Conservation (phyloP, 1,139 yeast species). For the Hemisphaericaspora xylanilytica region DNA sequence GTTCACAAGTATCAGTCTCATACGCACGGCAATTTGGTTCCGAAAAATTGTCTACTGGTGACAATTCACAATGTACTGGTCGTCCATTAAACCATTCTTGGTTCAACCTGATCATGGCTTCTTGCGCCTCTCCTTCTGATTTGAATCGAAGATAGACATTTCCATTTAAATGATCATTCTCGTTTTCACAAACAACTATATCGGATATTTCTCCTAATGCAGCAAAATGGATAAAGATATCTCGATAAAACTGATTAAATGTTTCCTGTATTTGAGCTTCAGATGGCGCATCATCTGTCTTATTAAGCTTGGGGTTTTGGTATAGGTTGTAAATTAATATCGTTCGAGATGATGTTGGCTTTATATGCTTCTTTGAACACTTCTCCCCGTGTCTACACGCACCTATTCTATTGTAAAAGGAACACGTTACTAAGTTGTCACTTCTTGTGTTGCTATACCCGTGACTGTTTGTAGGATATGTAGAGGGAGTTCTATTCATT, state of each 20-base stretch:
- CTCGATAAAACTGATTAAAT: conserved; percentile 70
- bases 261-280: conserved; percentile 46
- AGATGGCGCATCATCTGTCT: conserved; percentile 26
- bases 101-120: conserved; percentile 61
- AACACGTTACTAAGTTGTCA: conserved; percentile 22
- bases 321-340: conserved; percentile 68
- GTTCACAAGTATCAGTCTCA: conserved; percentile 58
- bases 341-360: conserved; percentile 68
- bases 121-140: conserved; percentile 55
- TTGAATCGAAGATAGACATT: conserved; percentile 73
- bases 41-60: conserved; percentile 69
- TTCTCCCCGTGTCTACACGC: conserved; percentile 93
- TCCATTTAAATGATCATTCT: conserved; percentile 76
- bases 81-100: conserved; percentile 78
- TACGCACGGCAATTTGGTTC: conserved; percentile 78
- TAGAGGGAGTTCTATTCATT: not conserved
- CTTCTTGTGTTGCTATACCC: not conserved
- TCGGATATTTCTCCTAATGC: conserved; percentile 62
- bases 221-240: conserved; percentile 68
- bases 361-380: conserved; percentile 74
- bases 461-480: not conserved
- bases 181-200: conserved; percentile 78
- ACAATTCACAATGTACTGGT: conserved; percentile 79
- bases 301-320: conserved; percentile 56
- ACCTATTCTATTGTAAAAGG: conserved; percentile 79